Base-by-base conservation (phyloP, 1,284 basidiomycete species). In the Irpex sp. region DNA sequence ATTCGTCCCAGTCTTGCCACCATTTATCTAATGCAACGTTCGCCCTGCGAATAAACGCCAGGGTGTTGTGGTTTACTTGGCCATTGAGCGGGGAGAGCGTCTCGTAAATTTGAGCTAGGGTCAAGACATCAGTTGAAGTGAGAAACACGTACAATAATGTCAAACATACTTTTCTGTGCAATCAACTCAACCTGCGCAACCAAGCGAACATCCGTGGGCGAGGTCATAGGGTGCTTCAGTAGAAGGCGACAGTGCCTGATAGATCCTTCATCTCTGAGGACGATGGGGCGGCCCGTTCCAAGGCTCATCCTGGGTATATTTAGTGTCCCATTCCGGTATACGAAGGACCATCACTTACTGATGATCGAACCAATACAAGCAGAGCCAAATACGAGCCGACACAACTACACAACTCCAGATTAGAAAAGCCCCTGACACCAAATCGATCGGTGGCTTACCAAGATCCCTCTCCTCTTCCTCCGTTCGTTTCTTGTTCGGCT, bases 281-380 rank as follows among this genome's bases (percentile, higher is more conserved):
- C 87, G 62, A 96, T 87, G 3, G 96, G 95, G 36, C 94, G 86
- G 40, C 95, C 95, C 0, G 92, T 96, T 2, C 94, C 94, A 59
- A 96, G 78, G 75, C 92, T 94, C 86, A 95, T 92, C 74, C 93
- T 94, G 47, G 68, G 58, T 38, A 73, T 65, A 69, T 62, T 26
- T 26, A 26, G 26, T 4, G 3, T 26, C 26, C 26, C 3, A 26
- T 26, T 26, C 26, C 2, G 26, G 26, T 26, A 26, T 26, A 26
- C 26, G 0, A 26, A 26, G 0, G 26, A 26, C 26, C 26, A 26
- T 26, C 26, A 26, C 89, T 64, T 69, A 92, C 91, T 93, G 92
- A 77, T 93, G 93, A 77, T 95, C 93, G 70, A 94, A 94, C 89
- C 93, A 93, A 74, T 96, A 97, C 48, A 96, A 83, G 74, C 94